These are phyloP conservation scores for Syzygium aromaticum DNA, from an alignment of 345 rosid species.

Conservation along the genomic window DNA sequence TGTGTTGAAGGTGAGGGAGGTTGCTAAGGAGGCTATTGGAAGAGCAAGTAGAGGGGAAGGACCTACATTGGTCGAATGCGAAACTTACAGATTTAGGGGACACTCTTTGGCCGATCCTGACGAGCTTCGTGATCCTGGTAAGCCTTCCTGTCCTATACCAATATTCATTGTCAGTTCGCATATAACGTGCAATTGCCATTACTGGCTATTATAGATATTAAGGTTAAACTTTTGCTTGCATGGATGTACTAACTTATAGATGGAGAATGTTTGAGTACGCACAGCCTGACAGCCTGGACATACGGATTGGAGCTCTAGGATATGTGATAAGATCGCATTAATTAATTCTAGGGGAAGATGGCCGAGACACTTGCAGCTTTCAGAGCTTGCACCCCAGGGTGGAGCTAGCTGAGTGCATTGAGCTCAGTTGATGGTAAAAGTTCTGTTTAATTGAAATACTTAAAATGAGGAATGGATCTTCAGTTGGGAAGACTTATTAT, in stretches of 20 bases:
- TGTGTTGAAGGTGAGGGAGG: slow-evolving; percentile 54
- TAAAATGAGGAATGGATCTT: background rate
- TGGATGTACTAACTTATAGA: background rate
- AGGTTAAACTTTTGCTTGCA: background rate
- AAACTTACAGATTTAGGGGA: slow-evolving; percentile 57
- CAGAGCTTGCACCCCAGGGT: background rate
- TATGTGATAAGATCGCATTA: background rate
- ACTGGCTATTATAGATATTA: background rate
- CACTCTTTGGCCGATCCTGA: slow-evolving; percentile 71
- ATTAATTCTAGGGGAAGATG: background rate
- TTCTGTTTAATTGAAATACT: background rate
- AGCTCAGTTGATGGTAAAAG: background rate
- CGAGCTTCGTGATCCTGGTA: slow-evolving; percentile 61
- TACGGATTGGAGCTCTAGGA: background rate
- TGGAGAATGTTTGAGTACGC: background rate
- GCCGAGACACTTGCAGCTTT: background rate
- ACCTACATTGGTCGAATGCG: slow-evolving; percentile 56
- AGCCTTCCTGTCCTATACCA: background rate
- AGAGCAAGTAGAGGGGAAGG: slow-evolving; percentile 59
- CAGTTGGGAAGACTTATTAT: background rate
- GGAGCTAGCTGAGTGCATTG: background rate
- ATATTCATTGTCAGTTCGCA: background rate
- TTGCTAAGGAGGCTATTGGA: slow-evolving; percentile 39
- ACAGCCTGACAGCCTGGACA: background rate
- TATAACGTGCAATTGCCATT: background rate